Evolutionary conservation across 2,329 filamentous ascomycete species (phyloP).

Genomic region (Coniella vitis): DNA sequence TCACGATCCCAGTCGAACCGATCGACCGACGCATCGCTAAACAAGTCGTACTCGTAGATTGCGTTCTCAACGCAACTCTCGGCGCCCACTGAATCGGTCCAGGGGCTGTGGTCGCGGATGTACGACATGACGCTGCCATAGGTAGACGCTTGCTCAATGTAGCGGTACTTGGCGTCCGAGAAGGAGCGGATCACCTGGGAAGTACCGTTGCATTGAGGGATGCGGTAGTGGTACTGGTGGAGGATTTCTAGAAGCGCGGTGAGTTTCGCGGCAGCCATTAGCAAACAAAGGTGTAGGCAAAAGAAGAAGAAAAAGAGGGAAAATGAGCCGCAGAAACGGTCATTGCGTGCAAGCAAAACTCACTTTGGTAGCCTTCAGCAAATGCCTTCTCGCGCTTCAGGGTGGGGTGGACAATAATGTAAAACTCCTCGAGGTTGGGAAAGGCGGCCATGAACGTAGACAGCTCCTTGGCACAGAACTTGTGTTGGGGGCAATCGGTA

Average conservation of each 20-base stretch:
- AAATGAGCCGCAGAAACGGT: no score
- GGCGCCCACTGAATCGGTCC: no score
- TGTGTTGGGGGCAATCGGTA: neutral
- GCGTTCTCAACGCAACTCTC: no score
- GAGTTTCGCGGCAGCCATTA: neutral
- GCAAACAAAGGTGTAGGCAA: neutral
- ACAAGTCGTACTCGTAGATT: no score
- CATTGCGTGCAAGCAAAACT: neutral
- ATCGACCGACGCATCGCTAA: no score
- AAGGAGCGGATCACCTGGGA: neutral
- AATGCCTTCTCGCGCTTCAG: neutral
- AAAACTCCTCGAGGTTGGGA: constrained; percentile 22
- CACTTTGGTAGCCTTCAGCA: neutral
- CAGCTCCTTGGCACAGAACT: constrained; percentile 19
- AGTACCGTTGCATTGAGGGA: neutral
- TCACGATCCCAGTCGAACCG: no score
- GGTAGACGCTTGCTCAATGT: constrained; percentile 3
- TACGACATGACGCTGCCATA: fast-evolving
- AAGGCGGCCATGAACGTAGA: constrained; percentile 23
- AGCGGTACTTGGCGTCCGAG: constrained; percentile 6
- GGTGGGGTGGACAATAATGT: constrained; percentile 21
- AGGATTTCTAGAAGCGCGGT: neutral
- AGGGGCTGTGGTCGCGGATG: neutral
- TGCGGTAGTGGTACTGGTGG: no score
- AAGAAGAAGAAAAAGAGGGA: no score